A percentile compares a stretch with the other conserved stretches of the same genome.
Evolutionary conservation across 306 rosid genomes (phyloP).

Genomic region (Erythrophleum fordii): DNA sequence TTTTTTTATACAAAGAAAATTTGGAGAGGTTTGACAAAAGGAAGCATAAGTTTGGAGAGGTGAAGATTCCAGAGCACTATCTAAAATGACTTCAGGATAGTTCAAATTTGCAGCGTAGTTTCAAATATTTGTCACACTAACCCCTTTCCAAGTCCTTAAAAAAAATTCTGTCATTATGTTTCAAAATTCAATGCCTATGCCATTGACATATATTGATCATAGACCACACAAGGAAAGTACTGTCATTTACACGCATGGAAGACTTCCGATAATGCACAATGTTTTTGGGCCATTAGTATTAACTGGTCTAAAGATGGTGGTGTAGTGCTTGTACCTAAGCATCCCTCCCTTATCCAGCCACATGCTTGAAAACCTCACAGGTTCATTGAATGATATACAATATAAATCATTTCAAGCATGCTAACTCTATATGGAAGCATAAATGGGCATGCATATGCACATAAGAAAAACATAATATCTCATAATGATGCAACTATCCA

Average conservation of each 20-base stretch:
- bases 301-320: not conserved
- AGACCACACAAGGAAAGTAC: not conserved
- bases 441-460: not conserved
- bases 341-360: not conserved
- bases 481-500: constrained; percentile 30
- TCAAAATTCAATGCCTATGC: not conserved
- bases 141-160: not conserved
- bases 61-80: not conserved
- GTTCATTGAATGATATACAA: constrained; percentile 19
- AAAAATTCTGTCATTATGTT: not conserved
- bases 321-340: not conserved
- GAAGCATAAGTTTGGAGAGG: not conserved
- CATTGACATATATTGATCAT: not conserved
- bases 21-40: not conserved
- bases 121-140: not conserved
- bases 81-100: not conserved
- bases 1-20: not conserved
- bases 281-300: not conserved
- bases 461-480: constrained; percentile 13
- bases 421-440: constrained; percentile 18
- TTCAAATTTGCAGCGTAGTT: not conserved
- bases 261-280: not conserved
- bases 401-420: not conserved
- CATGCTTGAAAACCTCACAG: constrained; percentile 29
- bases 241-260: not conserved